Percentiles rank a stretch among this genome's conserved stretches.
phyloP scores from a whole-genome alignment of 805 yeast genomes.

The Barnettozyma pratensis region DNA sequence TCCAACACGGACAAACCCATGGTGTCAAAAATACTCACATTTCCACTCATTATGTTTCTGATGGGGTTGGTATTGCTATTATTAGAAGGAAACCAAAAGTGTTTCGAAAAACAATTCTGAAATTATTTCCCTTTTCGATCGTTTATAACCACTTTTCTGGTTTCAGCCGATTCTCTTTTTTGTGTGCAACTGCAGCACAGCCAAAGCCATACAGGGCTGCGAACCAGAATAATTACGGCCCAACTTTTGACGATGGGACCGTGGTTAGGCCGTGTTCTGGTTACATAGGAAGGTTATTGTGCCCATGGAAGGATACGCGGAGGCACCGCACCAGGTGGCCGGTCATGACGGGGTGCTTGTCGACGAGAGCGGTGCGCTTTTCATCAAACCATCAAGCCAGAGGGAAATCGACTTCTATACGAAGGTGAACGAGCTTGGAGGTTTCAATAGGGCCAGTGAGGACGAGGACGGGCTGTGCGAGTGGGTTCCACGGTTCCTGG shows the following conservation, averaged over 20 bases:
- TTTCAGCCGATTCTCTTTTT: neutral
- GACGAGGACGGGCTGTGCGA: slow-evolving; percentile 35
- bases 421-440: slow-evolving; percentile 18
- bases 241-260: no score
- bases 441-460: slow-evolving; percentile 2
- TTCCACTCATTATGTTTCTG: slow-evolving; percentile 4
- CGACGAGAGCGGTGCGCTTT: slow-evolving; percentile 57
- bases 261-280: no score
- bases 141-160: neutral
- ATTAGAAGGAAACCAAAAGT: no score
- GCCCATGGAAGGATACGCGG: slow-evolving; percentile 6
- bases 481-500: slow-evolving; percentile 64
- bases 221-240: no score
- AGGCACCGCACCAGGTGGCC: slow-evolving; percentile 66
- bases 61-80: no score
- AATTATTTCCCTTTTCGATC: neutral
- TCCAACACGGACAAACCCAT: neutral
- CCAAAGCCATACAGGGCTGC: no score
- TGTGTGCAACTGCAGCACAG: neutral
- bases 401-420: slow-evolving; percentile 78
- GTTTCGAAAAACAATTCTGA: neutral
- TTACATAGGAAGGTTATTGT: no score
- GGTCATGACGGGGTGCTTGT: slow-evolving; percentile 83
- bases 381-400: slow-evolving; percentile 60
- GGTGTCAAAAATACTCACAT: slow-evolving; percentile 1